Conservation (phyloP, 768 basidiomycete species). For the Termitomyces sp. region DNA sequence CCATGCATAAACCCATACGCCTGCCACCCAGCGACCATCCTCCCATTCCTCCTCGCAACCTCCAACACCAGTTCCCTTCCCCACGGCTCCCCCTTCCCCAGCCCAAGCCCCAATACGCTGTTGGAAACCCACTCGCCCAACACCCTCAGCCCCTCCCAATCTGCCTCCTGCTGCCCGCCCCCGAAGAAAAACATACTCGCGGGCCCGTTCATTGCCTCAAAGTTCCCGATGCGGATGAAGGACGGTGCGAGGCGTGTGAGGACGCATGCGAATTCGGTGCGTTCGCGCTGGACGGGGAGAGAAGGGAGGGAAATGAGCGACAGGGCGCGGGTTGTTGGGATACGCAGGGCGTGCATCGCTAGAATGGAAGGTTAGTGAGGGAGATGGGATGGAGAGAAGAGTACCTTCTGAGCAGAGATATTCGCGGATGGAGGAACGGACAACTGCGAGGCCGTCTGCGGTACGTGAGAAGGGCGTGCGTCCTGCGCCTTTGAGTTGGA, state of each 20-base stretch:
- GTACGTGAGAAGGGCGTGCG: conserved; percentile 89
- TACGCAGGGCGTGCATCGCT: conserved; percentile 65
- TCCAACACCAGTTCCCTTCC: conserved; percentile 69
- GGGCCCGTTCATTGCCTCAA: conserved; percentile 80
- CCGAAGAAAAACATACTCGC: conserved; percentile 61
- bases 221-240: conserved; percentile 88
- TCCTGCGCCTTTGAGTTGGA: conserved; percentile 94
- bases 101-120: conserved; percentile 47
- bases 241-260: conserved; percentile 82
- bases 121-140: conserved; percentile 72
- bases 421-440: conserved; percentile 93
- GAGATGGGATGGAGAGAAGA: conserved; percentile 5
- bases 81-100: conserved; percentile 56
- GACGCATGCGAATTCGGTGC: conserved; percentile 63
- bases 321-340: conserved; percentile 87
- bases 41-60: conserved; percentile 76
- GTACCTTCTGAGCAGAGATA: conserved; percentile 88
- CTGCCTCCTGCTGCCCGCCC: conserved; percentile 67
- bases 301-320: conserved; percentile 70
- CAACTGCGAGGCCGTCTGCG: conserved; percentile 92
- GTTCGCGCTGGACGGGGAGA: conserved; percentile 73
- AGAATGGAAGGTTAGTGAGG: neutral
- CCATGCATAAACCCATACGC: conserved; percentile 93
- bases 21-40: conserved; percentile 96
- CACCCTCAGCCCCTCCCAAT: conserved; percentile 69